phyloP scores from a whole-genome alignment of 2,329 filamentous ascomycete species.

The Aspergillus sp. region DNA sequence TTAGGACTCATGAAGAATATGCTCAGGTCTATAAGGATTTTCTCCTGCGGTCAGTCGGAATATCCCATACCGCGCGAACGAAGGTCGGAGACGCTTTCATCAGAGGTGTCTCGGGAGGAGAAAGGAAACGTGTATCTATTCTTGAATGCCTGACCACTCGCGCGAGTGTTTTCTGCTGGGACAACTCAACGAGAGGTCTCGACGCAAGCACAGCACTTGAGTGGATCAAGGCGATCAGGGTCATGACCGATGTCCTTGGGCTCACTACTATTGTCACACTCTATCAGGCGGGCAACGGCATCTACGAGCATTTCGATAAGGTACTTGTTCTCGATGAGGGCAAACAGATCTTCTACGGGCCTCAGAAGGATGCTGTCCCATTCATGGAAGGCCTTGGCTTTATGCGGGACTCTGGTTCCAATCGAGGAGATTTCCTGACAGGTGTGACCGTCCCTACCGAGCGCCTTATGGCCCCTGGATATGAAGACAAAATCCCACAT shows the following conservation, averaged over 20 bases:
- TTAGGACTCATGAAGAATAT: slow-evolving; percentile 40
- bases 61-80: slow-evolving; percentile 55
- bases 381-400: slow-evolving; percentile 63
- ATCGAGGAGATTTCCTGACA: slow-evolving; percentile 60
- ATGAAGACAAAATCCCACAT: slow-evolving; percentile 39
- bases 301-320: slow-evolving; percentile 65
- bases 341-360: slow-evolving; percentile 60
- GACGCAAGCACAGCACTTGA: slow-evolving; percentile 60
- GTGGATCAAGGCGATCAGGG: slow-evolving; percentile 55
- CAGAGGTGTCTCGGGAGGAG: slow-evolving; percentile 46
- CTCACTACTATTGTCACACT: slow-evolving; percentile 56
- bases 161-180: slow-evolving; percentile 58
- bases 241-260: slow-evolving; percentile 57
- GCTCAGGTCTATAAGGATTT: slow-evolving; percentile 47
- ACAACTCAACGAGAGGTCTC: slow-evolving; percentile 59
- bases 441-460: slow-evolving; percentile 55
- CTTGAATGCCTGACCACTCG: slow-evolving; percentile 56
- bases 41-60: slow-evolving; percentile 51
- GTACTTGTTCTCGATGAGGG: slow-evolving; percentile 62
- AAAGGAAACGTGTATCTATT: slow-evolving; percentile 63
- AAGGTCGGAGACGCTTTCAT: slow-evolving; percentile 41
- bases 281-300: slow-evolving; percentile 64
- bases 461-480: slow-evolving; percentile 38
- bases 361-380: slow-evolving; percentile 50
- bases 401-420: slow-evolving; percentile 54